phyloP scores from a whole-genome alignment of 805 yeast species.

The Priceomyces carsonii region DNA sequence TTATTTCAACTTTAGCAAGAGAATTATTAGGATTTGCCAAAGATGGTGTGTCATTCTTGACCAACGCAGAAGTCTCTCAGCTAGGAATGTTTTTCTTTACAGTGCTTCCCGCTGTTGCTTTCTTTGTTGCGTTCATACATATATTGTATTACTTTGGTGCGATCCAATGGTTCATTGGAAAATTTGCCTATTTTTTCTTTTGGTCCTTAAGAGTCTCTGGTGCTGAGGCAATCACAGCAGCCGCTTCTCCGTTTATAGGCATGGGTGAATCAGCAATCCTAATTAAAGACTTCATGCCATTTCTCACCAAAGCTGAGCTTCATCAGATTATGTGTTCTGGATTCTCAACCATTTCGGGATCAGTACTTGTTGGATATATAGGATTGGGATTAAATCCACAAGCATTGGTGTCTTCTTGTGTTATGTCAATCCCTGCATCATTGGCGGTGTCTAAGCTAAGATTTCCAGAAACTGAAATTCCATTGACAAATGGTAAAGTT shows the following conservation, averaged over 20 bases:
- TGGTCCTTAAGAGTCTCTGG: conserved; percentile 62
- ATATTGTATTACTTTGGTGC: conserved; percentile 60
- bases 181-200: conserved; percentile 58
- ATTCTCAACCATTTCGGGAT: conserved; percentile 64
- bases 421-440: conserved; percentile 68
- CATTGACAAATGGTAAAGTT: conserved; percentile 50
- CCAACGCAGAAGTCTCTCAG: conserved; percentile 39
- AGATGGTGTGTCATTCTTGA: conserved; percentile 61
- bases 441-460: conserved; percentile 61
- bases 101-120: conserved; percentile 62
- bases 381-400: conserved; percentile 64
- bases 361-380: conserved; percentile 62
- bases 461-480: conserved; percentile 57
- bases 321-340: conserved; percentile 66
- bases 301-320: conserved; percentile 58
- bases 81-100: conserved; percentile 53
- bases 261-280: conserved; percentile 66
- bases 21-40: conserved; percentile 57
- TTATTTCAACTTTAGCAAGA: conserved; percentile 57
- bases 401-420: conserved; percentile 65
- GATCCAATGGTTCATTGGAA: conserved; percentile 59
- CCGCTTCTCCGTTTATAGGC: conserved; percentile 67
- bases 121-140: conserved; percentile 64
- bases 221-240: conserved; percentile 65
- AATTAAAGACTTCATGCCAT: conserved; percentile 59